These are phyloP conservation scores for Helotiales sp. DNA, from an alignment of 2,329 filamentous ascomycete genomes.

Conservation along the genomic window DNA sequence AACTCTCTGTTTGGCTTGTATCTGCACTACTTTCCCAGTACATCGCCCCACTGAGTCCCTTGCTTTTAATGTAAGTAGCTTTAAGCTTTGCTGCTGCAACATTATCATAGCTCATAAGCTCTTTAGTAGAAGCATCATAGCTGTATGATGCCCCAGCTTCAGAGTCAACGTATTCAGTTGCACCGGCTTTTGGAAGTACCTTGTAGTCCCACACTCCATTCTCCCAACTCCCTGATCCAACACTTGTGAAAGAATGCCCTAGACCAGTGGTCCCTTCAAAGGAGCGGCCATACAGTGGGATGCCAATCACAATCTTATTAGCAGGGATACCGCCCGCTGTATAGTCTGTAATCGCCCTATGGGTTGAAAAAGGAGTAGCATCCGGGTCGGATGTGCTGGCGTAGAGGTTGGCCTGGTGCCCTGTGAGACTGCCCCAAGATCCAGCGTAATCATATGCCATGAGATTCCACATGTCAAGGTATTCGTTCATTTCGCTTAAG, in stretches of 20 bases:
- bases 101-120: conserved; percentile 72
- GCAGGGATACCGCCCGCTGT: conserved; percentile 54
- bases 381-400: too few species aligned
- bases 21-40: conserved; percentile 84
- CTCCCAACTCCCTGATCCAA: conserved; percentile 70
- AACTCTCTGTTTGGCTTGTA: conserved; percentile 58
- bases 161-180: conserved; percentile 54
- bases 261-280: conserved; percentile 70
- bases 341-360: conserved; percentile 69
- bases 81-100: conserved; percentile 42
- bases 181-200: conserved; percentile 65
- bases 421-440: too few species aligned
- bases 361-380: conserved; percentile 75
- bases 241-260: conserved; percentile 57
- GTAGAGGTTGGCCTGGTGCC: too few species aligned
- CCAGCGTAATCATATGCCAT: conserved; percentile 77
- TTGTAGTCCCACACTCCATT: conserved; percentile 81
- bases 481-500: conserved; percentile 51
- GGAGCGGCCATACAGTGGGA: conserved; percentile 78
- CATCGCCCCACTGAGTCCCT: conserved; percentile 74
- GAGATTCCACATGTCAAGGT: conserved; percentile 62
- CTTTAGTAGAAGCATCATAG: conserved; percentile 62
- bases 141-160: conserved; percentile 69
- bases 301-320: conserved; percentile 73
- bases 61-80: conserved; percentile 41